phyloP scores from a whole-genome alignment of 2,329 filamentous ascomycete genomes.

The Arthrocladium fulminans region DNA sequence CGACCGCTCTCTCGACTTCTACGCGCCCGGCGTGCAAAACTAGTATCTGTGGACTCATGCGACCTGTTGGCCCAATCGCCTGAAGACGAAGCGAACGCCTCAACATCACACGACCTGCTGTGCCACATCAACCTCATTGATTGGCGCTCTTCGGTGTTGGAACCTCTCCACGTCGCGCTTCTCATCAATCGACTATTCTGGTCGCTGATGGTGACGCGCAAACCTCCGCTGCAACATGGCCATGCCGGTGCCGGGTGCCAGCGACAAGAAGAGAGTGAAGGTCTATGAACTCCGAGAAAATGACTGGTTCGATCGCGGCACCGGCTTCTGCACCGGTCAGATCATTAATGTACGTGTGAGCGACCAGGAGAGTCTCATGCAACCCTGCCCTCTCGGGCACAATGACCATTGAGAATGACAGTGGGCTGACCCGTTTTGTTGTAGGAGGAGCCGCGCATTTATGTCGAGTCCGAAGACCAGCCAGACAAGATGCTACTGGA shows the following conservation, averaged over 20 bases:
- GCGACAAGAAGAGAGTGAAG: conserved; percentile 66
- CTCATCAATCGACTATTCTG: not conserved
- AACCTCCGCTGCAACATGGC: conserved; percentile 30
- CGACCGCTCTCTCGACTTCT: not conserved
- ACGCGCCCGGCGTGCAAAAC: not conserved
- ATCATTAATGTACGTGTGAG: conserved; percentile 56
- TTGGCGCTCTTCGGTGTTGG: not conserved
- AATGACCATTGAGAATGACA: not conserved
- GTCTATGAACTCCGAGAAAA: conserved; percentile 97
- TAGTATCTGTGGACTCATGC: not conserved
- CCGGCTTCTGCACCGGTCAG: conserved; percentile 82
- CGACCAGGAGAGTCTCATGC: not conserved
- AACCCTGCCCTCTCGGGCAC: not conserved
- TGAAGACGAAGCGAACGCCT: not conserved
- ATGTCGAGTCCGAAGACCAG: conserved; percentile 89
- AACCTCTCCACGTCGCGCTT: not conserved
- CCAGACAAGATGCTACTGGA: conserved; percentile 75
- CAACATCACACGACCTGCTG: not conserved
- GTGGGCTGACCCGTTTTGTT: conserved; percentile 17
- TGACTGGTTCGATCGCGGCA: conserved; percentile 98
- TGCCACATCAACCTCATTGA: not conserved
- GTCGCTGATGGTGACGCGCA: conserved; percentile 14
- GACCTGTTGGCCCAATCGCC: not conserved
- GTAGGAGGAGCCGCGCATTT: conserved; percentile 74
- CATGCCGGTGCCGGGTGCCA: conserved; percentile 39